Percentiles rank a stretch among this genome's conserved stretches.
These are phyloP conservation scores for Alnus glutinosa DNA, from an alignment of 306 rosid species.

Conservation along the genomic window DNA sequence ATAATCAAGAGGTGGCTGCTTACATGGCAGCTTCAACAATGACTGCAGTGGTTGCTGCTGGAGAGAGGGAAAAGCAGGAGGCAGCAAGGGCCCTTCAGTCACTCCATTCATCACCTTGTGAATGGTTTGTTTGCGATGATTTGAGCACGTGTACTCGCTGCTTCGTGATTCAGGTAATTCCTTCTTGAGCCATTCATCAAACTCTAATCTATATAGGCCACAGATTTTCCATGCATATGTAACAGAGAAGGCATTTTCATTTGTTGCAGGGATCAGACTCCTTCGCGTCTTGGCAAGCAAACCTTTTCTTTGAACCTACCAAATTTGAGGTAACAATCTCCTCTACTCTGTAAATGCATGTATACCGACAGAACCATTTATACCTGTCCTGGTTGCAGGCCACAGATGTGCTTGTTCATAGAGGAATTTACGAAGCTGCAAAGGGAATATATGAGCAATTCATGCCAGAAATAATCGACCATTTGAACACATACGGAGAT, in stretches of 20 bases:
- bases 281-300: constrained; percentile 90
- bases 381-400: constrained; percentile 40
- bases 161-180: constrained; percentile 83
- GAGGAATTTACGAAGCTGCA: constrained; percentile 97
- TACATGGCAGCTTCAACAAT: constrained; percentile 84
- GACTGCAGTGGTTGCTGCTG: constrained; percentile 88
- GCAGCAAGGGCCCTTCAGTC: constrained; percentile 83
- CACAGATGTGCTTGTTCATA: constrained; percentile 75
- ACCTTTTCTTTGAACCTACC: constrained; percentile 91
- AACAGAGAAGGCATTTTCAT: not conserved
- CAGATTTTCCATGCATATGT: not conserved
- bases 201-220: not conserved
- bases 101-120: constrained; percentile 86
- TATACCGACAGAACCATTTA: not conserved
- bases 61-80: constrained; percentile 75
- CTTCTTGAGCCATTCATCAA: not conserved
- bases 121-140: constrained; percentile 95
- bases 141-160: constrained; percentile 66
- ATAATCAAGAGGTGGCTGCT: constrained; percentile 80
- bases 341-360: not conserved
- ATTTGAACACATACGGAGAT: constrained; percentile 60
- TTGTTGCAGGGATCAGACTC: constrained; percentile 86
- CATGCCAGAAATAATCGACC: constrained; percentile 79
- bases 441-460: constrained; percentile 85
- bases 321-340: constrained; percentile 71